These are phyloP conservation scores for Aristolochia californica DNA, from an alignment of 164 flowering plant species.

Conservation along the genomic window DNA sequence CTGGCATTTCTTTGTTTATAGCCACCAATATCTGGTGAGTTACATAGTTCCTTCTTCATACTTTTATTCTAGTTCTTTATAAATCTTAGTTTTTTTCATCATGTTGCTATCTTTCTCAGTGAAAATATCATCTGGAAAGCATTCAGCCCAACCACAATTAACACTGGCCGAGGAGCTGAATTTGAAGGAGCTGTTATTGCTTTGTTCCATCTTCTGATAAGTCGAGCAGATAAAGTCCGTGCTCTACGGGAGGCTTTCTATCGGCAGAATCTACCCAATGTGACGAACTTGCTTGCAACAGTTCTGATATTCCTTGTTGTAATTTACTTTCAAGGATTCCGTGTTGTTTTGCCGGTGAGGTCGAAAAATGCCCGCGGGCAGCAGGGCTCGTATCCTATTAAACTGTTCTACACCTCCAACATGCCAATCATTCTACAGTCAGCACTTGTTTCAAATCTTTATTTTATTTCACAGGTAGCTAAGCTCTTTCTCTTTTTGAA, in stretches of 20 bases:
- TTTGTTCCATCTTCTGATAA: slow-evolving; percentile 32
- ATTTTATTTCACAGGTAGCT: slow-evolving; percentile 45
- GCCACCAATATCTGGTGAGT: slow-evolving; percentile 43
- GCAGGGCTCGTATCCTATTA: slow-evolving; percentile 46
- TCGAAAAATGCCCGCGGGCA: slow-evolving; percentile 47
- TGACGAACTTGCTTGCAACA: slow-evolving; percentile 37
- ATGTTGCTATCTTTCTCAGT: slow-evolving; percentile 12
- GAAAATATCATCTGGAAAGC: slow-evolving; percentile 51
- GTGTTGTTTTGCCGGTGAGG: slow-evolving; percentile 45
- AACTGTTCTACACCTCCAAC: slow-evolving; percentile 48
- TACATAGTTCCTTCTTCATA: too few relatives aligned
- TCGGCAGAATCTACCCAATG: slow-evolving; percentile 39
- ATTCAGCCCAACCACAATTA: slow-evolving; percentile 43
- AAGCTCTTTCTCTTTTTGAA: not conserved
- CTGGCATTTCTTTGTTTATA: slow-evolving; percentile 41
- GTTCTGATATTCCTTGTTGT: slow-evolving; percentile 36
- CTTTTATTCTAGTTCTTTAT: not conserved
- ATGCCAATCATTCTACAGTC: slow-evolving; percentile 54
- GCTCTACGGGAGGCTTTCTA: slow-evolving; percentile 41
- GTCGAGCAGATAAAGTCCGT: slow-evolving; percentile 32
- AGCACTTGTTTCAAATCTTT: slow-evolving; percentile 48
- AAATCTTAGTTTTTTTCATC: not conserved
- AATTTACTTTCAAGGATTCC: slow-evolving; percentile 46
- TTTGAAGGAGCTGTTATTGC: slow-evolving; percentile 46
- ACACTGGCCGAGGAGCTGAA: slow-evolving; percentile 39